Percentiles rank a stretch among this genome's conserved stretches.
Conservation (phyloP, 2,329 filamentous ascomycete species). For the Penicillium sp. region DNA sequence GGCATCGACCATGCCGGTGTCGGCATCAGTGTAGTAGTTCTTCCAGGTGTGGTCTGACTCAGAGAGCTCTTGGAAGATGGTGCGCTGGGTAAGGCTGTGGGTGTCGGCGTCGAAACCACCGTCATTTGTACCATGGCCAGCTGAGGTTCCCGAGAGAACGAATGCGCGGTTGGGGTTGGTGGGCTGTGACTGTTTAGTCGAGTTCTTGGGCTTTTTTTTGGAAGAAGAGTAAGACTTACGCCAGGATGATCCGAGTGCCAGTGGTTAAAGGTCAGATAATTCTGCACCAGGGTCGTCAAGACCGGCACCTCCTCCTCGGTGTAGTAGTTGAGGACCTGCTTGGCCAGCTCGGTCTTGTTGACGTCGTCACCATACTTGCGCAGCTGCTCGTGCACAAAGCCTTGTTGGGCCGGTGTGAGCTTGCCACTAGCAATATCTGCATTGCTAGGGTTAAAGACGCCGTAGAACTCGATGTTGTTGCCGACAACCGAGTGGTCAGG, state of each 20-base stretch:
- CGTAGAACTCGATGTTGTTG: slow-evolving; percentile 50
- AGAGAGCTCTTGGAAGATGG: slow-evolving; percentile 47
- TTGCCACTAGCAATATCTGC: slow-evolving; percentile 37
- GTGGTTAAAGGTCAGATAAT: slow-evolving; percentile 51
- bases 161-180: slow-evolving; percentile 50
- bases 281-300: slow-evolving; percentile 45
- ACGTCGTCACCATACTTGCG: slow-evolving; percentile 37
- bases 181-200: slow-evolving; percentile 33
- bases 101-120: slow-evolving; percentile 26
- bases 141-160: slow-evolving; percentile 36
- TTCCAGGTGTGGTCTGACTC: slow-evolving; percentile 40
- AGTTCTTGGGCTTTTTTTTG: not conserved
- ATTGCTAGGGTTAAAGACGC: slow-evolving; percentile 46
- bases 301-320: slow-evolving; percentile 49
- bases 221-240: slow-evolving; percentile 33
- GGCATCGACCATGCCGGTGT: slow-evolving; percentile 33
- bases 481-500: slow-evolving; percentile 49
- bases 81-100: slow-evolving; percentile 33
- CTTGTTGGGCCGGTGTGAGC: slow-evolving; percentile 36
- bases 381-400: slow-evolving; percentile 50
- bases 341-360: slow-evolving; percentile 35
- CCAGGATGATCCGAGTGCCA: slow-evolving; percentile 51
- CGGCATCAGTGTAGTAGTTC: slow-evolving; percentile 37
- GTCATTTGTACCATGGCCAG: slow-evolving; percentile 41
- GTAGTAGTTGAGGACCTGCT: slow-evolving; percentile 53